Evolutionary conservation across 2,329 filamentous ascomycete species (phyloP), one percentile per base, ranked within the genome.

Genomic region (Didymella sp.): DNA sequence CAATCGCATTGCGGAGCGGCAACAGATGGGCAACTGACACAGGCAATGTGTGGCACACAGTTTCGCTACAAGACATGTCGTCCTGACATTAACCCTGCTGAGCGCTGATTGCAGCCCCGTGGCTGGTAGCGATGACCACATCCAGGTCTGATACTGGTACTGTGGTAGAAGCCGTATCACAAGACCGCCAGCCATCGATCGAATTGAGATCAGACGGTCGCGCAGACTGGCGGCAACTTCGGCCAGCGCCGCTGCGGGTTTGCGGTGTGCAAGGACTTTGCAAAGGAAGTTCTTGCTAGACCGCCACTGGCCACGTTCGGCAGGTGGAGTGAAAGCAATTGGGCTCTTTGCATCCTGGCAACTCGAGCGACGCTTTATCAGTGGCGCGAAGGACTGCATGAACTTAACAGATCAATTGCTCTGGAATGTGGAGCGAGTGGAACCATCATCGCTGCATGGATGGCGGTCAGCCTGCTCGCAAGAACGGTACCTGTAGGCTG

Each of bases 61-160:
- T 53, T 57, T 52, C 64, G 67, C 68, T 70, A 67, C 70, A 66
- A 69, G 68, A 69, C 71, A 70, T 68, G 57, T 62, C 58, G 67
- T 38, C 60, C 67, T 63, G 68, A 61, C 68, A 61, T 66, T 67
- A 61, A 54, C 62, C 56, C 51, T 63, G 46, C 52, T 52, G 58
- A 68, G 64, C 55, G 60, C 65, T 64, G 61, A 58, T 61, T 66
- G 67, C 64, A 68, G 64, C 62, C 65, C 67, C 61, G 61, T 70
- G 67, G 67, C 66, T 69, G 64, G 61, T 70, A 64, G 64, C 62
- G 60, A 63, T 58, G 60, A 54, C 54, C 58, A 56, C 49, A 61
- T 60, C 40, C 54, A 62, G 60, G 56, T 55, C 27, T 52, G 48
- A 52, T 48, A 57, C 54, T 52, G 48, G 54, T 30, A 57, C 44